These are phyloP conservation scores for Lotmaria passim DNA, from an alignment of 208 protist species.

Conservation along the genomic window DNA sequence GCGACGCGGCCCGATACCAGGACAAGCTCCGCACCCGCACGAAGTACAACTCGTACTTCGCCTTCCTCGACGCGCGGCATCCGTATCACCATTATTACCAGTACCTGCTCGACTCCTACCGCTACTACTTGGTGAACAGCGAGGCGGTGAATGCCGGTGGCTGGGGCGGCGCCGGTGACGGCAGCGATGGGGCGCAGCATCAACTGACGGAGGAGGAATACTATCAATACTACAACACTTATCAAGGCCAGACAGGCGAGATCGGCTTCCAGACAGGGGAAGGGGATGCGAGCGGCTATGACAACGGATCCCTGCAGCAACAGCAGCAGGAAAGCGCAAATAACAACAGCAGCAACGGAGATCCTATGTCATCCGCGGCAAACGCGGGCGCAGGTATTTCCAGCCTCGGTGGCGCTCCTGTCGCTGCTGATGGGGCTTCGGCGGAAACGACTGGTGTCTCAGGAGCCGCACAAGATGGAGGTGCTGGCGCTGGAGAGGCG, in stretches of 20 bases:
- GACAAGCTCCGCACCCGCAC: conserved; percentile 66
- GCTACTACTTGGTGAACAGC: conserved; percentile 49
- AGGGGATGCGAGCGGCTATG: neutral
- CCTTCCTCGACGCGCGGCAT: conserved; percentile 65
- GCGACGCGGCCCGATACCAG: conserved; percentile 73
- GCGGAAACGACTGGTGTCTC: neutral
- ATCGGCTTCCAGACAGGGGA: conserved; percentile 20
- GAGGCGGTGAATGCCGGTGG: conserved; percentile 28
- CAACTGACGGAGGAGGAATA: conserved; percentile 46
- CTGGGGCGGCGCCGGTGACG: conserved; percentile 18
- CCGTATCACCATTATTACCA: conserved; percentile 78
- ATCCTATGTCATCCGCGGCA: neutral
- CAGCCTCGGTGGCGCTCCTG: neutral
- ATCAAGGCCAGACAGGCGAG: conserved; percentile 24
- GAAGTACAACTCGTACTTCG: conserved; percentile 77
- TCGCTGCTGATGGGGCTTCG: neutral
- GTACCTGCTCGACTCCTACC: conserved; percentile 78
- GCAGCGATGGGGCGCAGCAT: conserved; percentile 41
- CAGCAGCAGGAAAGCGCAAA: conserved; percentile 1
- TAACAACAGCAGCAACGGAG: neutral
- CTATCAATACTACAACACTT: conserved; percentile 41
- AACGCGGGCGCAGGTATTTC: neutral
- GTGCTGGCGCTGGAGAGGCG: conserved; percentile 7
- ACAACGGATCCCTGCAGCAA: conserved; percentile 1
- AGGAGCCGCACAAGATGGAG: neutral